Percentiles rank a stretch among this genome's conserved stretches.
Conservation (phyloP, 2,329 filamentous ascomycete genomes). For the Phaeoacremonium minimum region DNA sequence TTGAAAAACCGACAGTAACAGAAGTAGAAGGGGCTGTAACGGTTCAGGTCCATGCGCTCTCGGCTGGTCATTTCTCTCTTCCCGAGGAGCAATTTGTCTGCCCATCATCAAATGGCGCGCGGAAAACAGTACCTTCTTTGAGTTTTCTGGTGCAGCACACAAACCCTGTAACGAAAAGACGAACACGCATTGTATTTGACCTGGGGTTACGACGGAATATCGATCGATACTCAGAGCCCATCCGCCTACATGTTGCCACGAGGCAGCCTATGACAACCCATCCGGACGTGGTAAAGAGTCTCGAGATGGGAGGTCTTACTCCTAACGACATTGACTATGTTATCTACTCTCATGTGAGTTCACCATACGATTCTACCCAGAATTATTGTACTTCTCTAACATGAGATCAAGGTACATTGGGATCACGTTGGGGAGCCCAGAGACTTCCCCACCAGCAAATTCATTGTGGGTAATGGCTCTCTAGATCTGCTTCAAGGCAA, state of each 20-base stretch:
- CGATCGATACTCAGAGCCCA: constrained; percentile 30
- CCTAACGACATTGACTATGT: constrained; percentile 13
- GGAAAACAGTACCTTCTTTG: constrained; percentile 41
- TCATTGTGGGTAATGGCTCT: constrained; percentile 40
- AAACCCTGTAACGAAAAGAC: constrained; percentile 16
- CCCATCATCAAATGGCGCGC: constrained; percentile 29
- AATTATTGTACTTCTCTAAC: too few species aligned
- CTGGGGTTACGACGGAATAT: constrained; percentile 40
- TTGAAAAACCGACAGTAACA: too few species aligned
- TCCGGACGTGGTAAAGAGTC: constrained; percentile 26
- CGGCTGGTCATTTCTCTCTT: constrained; percentile 31
- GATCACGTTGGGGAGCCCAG: constrained; percentile 45
- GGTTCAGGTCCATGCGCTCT: constrained; percentile 11
- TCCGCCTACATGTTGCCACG: constrained; percentile 36
- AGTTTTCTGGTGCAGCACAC: constrained; percentile 43
- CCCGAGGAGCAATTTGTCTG: constrained; percentile 36
- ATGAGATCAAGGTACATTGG: too few species aligned
- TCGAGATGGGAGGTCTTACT: constrained; percentile 8
- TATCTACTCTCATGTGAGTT: constrained; percentile 39
- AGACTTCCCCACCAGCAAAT: constrained; percentile 38
- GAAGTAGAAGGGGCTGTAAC: too few species aligned
- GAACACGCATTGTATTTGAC: constrained; percentile 38
- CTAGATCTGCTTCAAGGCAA: constrained; percentile 23
- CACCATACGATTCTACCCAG: too few species aligned
- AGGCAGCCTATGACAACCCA: constrained; percentile 33